Conservation (phyloP, 1,284 basidiomycete genomes). For the Cystobasidium pallidum region DNA sequence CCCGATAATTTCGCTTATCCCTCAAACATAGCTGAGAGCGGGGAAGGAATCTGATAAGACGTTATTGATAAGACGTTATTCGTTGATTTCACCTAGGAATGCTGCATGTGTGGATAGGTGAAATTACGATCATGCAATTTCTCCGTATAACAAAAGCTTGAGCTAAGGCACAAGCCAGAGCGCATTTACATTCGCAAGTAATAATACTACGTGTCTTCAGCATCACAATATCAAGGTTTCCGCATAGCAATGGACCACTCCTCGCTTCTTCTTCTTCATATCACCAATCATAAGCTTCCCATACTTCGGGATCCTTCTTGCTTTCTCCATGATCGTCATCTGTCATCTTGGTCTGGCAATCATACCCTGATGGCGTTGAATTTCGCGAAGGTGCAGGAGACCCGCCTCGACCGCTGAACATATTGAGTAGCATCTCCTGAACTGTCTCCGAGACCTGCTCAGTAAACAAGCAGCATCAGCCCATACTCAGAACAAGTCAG, state of each 20-base stretch:
- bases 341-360: neutral
- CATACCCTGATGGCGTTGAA: neutral
- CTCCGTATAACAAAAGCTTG: no score
- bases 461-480: neutral
- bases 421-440: neutral
- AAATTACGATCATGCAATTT: no score
- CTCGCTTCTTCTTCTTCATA: neutral
- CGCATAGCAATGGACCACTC: no score
- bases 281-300: constrained; percentile 13
- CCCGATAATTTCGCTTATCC: constrained; percentile 79
- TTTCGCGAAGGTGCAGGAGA: neutral
- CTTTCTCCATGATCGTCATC: constrained; percentile 6
- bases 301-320: neutral
- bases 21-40: constrained; percentile 64
- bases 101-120: no score
- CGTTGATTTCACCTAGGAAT: no score
- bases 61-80: neutral
- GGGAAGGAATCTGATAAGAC: constrained; percentile 24
- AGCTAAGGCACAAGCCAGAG: no score
- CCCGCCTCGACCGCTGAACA: neutral
- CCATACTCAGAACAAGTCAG: no score
- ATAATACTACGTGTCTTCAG: no score
- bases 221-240: no score
- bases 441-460: neutral
- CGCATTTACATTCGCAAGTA: no score